phyloP scores from a whole-genome alignment of 2,329 filamentous ascomycete genomes.

The Ceratocystis variospora region DNA sequence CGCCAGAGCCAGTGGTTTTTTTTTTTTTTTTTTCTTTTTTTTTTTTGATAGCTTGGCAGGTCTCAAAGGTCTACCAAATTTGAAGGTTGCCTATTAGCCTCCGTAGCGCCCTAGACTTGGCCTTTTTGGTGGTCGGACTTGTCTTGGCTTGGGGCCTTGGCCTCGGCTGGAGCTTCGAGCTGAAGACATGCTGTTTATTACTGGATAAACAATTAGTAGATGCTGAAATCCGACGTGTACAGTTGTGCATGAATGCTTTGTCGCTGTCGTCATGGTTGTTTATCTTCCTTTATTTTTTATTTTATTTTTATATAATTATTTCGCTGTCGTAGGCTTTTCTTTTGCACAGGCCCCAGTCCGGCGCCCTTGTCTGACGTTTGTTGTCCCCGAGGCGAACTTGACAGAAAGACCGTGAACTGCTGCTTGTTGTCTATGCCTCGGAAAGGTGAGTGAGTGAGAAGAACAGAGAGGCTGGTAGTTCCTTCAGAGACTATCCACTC shows the following conservation, averaged over 20 bases:
- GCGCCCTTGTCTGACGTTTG: conserved; percentile 6
- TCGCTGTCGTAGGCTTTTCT: neutral
- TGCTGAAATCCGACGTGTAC: neutral
- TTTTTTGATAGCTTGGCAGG: conserved; percentile 8
- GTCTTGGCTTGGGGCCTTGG: neutral
- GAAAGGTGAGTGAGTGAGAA: neutral
- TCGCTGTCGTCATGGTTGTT: neutral
- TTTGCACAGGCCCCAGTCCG: neutral
- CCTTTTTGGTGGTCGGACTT: neutral
- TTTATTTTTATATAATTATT: neutral
- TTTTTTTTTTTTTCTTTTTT: conserved; percentile 9
- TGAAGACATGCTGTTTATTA: neutral
- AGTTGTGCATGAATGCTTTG: neutral
- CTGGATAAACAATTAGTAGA: conserved; percentile 6
- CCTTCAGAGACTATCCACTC: no score
- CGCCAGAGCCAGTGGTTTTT: neutral
- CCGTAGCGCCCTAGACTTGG: neutral
- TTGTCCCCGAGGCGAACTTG: neutral
- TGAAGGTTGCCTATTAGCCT: neutral
- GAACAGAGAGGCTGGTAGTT: neutral
- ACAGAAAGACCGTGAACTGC: conserved; percentile 6
- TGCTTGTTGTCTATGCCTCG: conserved; percentile 1
- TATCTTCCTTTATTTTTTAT: neutral
- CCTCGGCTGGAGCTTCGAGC: neutral
- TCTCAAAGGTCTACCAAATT: no score